phyloP scores from a whole-genome alignment of 23 red algal genomes.

The Gracilaria gracilis region DNA sequence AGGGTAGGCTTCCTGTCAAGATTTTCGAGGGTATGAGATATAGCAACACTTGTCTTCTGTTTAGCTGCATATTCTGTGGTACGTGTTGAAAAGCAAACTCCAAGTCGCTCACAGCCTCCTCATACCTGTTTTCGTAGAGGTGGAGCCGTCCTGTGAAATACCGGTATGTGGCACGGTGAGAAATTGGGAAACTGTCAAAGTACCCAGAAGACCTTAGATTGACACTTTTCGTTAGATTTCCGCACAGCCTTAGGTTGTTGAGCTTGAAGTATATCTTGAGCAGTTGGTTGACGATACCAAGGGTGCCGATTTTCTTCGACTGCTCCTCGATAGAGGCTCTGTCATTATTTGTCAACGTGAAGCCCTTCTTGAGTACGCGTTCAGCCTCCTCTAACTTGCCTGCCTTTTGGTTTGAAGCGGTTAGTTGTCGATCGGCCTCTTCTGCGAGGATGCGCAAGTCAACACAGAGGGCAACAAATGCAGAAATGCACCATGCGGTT shows the following conservation, averaged over 20 bases:
- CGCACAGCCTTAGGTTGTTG: conserved; percentile 91
- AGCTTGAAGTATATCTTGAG: conserved; percentile 92
- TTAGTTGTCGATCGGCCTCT: conserved; percentile 65
- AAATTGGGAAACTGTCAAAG: conserved; percentile 81
- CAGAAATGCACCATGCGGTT: conserved; percentile 63
- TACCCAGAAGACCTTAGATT: conserved; percentile 59
- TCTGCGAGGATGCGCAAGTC: conserved; percentile 76
- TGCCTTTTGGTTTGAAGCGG: conserved; percentile 19
- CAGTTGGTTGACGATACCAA: conserved; percentile 87
- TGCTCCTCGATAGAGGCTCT: conserved; percentile 45
- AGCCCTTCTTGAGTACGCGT: conserved; percentile 76
- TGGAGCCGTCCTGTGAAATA: conserved; percentile 87
- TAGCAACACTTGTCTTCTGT: conserved; percentile 74
- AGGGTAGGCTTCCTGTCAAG: conserved; percentile 71
- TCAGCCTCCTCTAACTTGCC: conserved; percentile 70
- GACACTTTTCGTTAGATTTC: conserved; percentile 80
- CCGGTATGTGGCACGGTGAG: conserved; percentile 88
- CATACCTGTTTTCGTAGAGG: conserved; percentile 87
- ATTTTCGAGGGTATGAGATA: conserved; percentile 91
- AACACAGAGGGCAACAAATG: conserved; percentile 55
- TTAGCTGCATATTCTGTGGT: conserved; percentile 49
- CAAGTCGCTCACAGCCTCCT: conserved; percentile 74
- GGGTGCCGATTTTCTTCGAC: conserved; percentile 74
- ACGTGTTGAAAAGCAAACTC: conserved; percentile 62
- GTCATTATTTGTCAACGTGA: conserved; percentile 79